Percentiles rank a stretch among this genome's conserved stretches.
These are phyloP conservation scores for Hypholoma fasciculare DNA, from an alignment of 768 basidiomycete genomes.

Conservation along the genomic window DNA sequence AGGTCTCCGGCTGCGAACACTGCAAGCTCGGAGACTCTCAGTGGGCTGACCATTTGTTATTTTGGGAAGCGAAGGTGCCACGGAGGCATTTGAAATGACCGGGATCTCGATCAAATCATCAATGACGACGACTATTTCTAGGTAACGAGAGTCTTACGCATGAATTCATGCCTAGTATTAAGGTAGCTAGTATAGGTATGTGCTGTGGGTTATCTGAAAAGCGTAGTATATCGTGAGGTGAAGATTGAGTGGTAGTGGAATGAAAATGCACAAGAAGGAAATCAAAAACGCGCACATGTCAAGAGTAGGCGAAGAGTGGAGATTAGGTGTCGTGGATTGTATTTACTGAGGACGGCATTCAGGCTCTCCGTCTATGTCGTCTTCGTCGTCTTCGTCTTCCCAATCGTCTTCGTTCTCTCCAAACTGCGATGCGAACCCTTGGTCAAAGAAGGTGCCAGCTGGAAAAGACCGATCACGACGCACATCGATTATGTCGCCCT, in stretches of 20 bases:
- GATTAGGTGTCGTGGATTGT: not conserved
- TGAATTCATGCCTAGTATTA: not conserved
- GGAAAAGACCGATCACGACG: slow-evolving; percentile 70
- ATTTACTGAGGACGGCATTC: slow-evolving; percentile 63
- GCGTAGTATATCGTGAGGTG: not conserved
- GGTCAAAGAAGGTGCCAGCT: slow-evolving; percentile 80
- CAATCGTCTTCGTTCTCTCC: slow-evolving; percentile 72
- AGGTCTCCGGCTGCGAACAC: not conserved
- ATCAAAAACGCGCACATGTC: not conserved
- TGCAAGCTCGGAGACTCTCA: too few relatives aligned
- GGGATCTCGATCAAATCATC: too few relatives aligned
- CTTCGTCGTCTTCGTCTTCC: slow-evolving; percentile 72
- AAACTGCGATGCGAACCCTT: slow-evolving; percentile 68
- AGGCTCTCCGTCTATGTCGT: slow-evolving; percentile 53
- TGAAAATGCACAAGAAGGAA: not conserved
- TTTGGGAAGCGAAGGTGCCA: not conserved
- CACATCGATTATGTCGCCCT: slow-evolving; percentile 80
- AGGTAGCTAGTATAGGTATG: not conserved
- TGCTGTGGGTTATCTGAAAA: not conserved
- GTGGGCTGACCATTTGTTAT: not conserved
- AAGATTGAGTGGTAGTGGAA: not conserved
- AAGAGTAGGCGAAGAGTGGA: not conserved
- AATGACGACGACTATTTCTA: too few relatives aligned
- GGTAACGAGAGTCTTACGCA: too few relatives aligned
- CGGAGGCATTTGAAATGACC: too few relatives aligned